Evolutionary conservation across 768 basidiomycete genomes (phyloP), one percentile per base, ranked within the genome.

Genomic region (Pulveroboletus ravenelii): DNA sequence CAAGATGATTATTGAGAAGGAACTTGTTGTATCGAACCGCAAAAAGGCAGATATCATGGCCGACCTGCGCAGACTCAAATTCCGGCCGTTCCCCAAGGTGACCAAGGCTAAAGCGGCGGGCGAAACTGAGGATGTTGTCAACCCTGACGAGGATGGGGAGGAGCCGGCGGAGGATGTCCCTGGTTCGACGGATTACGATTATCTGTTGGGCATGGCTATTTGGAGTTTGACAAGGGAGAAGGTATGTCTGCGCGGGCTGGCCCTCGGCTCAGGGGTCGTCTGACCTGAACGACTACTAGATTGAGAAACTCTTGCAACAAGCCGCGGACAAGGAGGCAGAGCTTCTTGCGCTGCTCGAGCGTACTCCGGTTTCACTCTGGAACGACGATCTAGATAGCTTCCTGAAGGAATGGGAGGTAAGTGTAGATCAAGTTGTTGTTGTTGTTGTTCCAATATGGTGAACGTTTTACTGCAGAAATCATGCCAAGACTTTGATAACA

Each of bases 161-260:
- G 80, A 27, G 25, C 25, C 73, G 13, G 79, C 68, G 0, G 72
- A 57, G 4, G 61, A 63, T 9, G 72, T 62, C 5, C 76, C 73
- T 37, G 68, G 71, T 10, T 59, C 71, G 5, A 75, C 76, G 27
- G 94, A 97, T 70, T 99, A 77, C 63, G 94, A 99, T 64, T 98
- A 99, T 69, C 70, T 99, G 45, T 73, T 99, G 51, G 84, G 90
- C 14, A 98, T 99, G 95, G 74, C 92, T 1, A 95, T 99, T 62
- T 93, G 82, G 77, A 95, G 87, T 71, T 73, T 99, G 74, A 99
- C 95, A 1, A 85, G 79, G 60, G 95, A 98, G 71, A 94, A 87
- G 82, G 91, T 88, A 47, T 6, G 66, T 53, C 12, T 39, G 15
- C 30, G 32, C 43, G 12, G 10, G 5, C 17, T 29, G 4, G 13